Base-by-base conservation (phyloP, 2,329 filamentous ascomycete genomes). In the Alternaria consortialis region DNA sequence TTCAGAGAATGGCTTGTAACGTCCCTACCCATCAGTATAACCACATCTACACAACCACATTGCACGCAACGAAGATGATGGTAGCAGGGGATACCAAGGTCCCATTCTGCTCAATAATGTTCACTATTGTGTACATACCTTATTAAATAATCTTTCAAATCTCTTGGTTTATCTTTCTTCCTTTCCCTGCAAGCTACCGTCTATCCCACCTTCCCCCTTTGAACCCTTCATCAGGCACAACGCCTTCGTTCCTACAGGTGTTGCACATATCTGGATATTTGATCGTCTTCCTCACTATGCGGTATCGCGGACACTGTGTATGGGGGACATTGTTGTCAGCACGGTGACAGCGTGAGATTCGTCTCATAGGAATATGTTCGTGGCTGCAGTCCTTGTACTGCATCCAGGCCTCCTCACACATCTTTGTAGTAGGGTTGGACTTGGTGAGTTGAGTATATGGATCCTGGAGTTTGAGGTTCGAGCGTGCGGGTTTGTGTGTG, bases 311-410 rank as follows among this genome's bases (percentile, higher is more conserved):
- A 23, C 48, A 58, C 5, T 5, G 11, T 23, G 23, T 37, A 6
- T 25, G 23, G 5, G 31, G 12, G 5, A 39, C 42, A 23, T 17
- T 42, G 15, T 36, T 17, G n/a, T 58, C 56, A 27, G 47, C 25
- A 17, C 29, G 42, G 2, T 13, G 51, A 43, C 56, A 59, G 20
- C 43, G 43, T 17, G 17, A 32, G 3, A 6, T 36, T 20, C 43
- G 51, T 15, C 34, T 9, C 48, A 58, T 59, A 2, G 43, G 42
- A 4, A 12, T 13, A 12, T 55, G 17, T 20, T 59, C 56, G 43
- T 59, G 51, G 29, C 55, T 55, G 29, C 56, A 55, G 29, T 59
- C 27, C 15, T 25, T 39, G 32, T 59, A 36, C 13, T 59, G 56
- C 1, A 51, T 59, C 56, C 56, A 59, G 1, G 9, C 9, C 27